Conservation (phyloP, 1,284 basidiomycete species). For the Fomes fomentarius region DNA sequence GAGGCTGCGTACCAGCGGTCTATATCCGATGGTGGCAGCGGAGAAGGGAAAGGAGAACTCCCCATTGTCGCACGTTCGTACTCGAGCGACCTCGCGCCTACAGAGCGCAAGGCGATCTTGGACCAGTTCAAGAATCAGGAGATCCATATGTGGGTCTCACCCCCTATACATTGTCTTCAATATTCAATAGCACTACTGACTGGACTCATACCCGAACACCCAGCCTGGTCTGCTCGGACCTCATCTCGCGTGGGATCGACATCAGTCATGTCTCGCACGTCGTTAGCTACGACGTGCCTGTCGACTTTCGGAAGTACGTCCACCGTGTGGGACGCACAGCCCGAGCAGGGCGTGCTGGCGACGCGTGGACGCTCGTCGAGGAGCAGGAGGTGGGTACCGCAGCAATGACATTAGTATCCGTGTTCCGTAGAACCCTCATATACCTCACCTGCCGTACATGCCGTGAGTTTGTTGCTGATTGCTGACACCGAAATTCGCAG, state of each 20-base stretch:
- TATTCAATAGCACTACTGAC: too few species aligned
- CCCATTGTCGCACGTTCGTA: slow-evolving; percentile 67
- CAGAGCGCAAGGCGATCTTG: slow-evolving; percentile 79
- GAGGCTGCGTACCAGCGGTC: slow-evolving; percentile 51
- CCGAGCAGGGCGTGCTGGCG: slow-evolving; percentile 83
- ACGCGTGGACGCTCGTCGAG: slow-evolving; percentile 95
- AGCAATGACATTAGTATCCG: too few species aligned
- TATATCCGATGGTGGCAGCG: slow-evolving; percentile 25
- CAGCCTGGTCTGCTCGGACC: slow-evolving; percentile 94
- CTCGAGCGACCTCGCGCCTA: slow-evolving; percentile 82
- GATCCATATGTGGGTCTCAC: slow-evolving; percentile 76
- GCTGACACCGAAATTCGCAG: slow-evolving; percentile 41
- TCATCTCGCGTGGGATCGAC: slow-evolving; percentile 97
- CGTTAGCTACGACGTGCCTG: slow-evolving; percentile 91
- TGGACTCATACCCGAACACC: too few species aligned
- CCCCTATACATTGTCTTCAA: not conserved
- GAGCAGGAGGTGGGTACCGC: slow-evolving; percentile 79
- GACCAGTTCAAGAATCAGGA: slow-evolving; percentile 82
- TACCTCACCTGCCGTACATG: too few species aligned
- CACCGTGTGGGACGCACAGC: slow-evolving; percentile 96
- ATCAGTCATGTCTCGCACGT: slow-evolving; percentile 91
- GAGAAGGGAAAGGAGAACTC: too few species aligned
- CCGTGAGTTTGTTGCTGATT: not conserved
- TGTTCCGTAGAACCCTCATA: too few species aligned
- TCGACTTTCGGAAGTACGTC: slow-evolving; percentile 98